Base-by-base conservation (phyloP, 2,329 filamentous ascomycete genomes). In the Pseudogymnoascus sp. region DNA sequence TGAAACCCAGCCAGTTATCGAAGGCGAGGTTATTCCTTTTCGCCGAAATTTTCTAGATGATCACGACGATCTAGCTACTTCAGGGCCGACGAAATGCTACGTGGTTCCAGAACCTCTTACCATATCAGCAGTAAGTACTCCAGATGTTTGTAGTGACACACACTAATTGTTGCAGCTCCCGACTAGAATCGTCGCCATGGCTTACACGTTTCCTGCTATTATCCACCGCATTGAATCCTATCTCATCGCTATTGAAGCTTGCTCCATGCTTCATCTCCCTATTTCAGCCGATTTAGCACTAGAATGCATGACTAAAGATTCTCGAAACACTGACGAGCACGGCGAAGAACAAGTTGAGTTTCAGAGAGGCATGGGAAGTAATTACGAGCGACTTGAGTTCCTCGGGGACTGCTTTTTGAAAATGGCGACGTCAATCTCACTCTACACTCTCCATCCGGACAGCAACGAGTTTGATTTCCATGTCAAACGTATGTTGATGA, bases 361-460 rank as follows among this genome's bases (percentile, higher is more conserved):
- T 56, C 89, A 92, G 69, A 79, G 83, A 59, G 93, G 92, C 2
- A 96, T 96, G 91, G 91, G 92, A 1, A 88, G 87, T 40, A 97
- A 97, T 69, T 99, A 99, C 70, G 95, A 99, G 74, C 85, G 95
- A 11, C 81, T 97, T 0, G 95, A 99, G 71, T 96, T 97, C 65
- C 81, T 97, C 1, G 95, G 95, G 0, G 95, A 99, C 73, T 90
- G 88, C 35, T 96, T 97, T 70, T 80, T 99, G 64, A 99, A 99
- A 76, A 93, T 97, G 87, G 91, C 90, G 10, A 97, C 93, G 0
- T 93, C 93, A 0, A 92, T 99, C 62, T 87, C 92, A 0, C 80
- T 96, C 0, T 97, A 89, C 72, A 88, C 88, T 0, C 81, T 86
- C 29, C 86, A 89, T 19, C 91, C 91, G 0, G 83, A 89, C 59